Base-by-base conservation (phyloP, 2,329 filamentous ascomycete genomes). In the Akanthomyces lecanii region DNA sequence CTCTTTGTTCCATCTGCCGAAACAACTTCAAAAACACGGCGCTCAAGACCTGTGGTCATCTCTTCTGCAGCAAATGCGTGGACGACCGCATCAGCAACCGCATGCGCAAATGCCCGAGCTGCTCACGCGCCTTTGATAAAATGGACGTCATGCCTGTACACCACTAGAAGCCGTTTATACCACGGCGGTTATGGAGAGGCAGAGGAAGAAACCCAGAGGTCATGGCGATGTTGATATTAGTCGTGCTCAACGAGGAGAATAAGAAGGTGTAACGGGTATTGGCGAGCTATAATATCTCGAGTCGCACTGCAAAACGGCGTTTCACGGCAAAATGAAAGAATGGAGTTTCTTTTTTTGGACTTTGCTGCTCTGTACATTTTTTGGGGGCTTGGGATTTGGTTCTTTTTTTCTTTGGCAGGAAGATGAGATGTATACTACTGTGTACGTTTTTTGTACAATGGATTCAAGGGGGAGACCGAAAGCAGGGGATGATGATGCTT, bases 21-120 rank as follows among this genome's bases (percentile, higher is more conserved):
- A 89, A 87, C 71, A 91, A 94, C 68, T 93, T 97, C 79, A 98
- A 98, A 77, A 92, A 98, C 72, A 96, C 93, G 0, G 89, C 89
- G 11, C 84, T 99, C 74, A 96, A 95, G 78, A 92, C 91, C 0
- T 99, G 95, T 74, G 95, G 95, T 1, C 95, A 99, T 75, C 85
- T 96, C 55, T 97, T 98, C 76, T 99, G 95, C 82, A 88, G 89
- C 71, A 84, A 87, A 54, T 99, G 95, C 73, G 90, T 98, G 28
- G 91, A 97, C 67, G 90, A 96, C 71, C 88, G 95, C 63, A 87
- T 97, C 65, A 87, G 86, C 52, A 96, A 95, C 71, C 90, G 95
- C 42, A 93, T 94, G 78, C 86, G 95, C 68, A 98, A 98, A 76
- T 99, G 95, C 72, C 95, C 95, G 3, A 94, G 91, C 69, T 99